Evolutionary conservation across 805 yeast species (phyloP).

Genomic region (Lipomyces kockii): DNA sequence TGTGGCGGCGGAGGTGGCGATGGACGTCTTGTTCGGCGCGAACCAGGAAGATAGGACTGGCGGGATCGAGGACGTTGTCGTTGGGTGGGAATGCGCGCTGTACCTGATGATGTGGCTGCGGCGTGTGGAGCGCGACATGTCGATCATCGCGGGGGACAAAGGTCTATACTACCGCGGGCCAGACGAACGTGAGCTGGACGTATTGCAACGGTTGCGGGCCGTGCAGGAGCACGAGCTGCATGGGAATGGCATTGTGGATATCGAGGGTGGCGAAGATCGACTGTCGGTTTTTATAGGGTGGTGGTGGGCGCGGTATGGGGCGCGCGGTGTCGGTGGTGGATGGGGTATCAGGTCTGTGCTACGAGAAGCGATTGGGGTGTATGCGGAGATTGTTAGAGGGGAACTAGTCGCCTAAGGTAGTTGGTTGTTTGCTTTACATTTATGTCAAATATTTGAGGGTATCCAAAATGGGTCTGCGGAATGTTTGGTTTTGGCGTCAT

Average conservation of each 20-base stretch:
- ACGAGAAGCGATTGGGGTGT: conserved; percentile 22
- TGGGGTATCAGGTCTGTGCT: conserved; percentile 29
- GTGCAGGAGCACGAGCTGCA: conserved; percentile 16
- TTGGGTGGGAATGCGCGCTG: conserved; percentile 31
- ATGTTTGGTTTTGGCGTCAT: too few species aligned
- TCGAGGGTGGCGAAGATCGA: conserved; percentile 13
- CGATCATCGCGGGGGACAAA: conserved; percentile 8
- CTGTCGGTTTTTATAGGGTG: conserved; percentile 26
- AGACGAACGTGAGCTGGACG: conserved; percentile 29
- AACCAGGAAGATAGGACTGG: conserved; percentile 4
- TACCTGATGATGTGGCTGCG: conserved; percentile 31
- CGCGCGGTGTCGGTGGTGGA: conserved; percentile 20
- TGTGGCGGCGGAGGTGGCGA: conserved; percentile 30
- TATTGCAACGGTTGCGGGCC: conserved; percentile 20
- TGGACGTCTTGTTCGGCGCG: conserved; percentile 20
- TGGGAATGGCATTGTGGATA: neutral
- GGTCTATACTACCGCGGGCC: conserved; percentile 25
- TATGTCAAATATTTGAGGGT: too few species aligned
- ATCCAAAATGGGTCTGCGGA: too few species aligned
- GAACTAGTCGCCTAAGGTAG: conserved; percentile 9
- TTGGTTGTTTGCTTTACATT: too few species aligned
- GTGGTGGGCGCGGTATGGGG: conserved; percentile 31
- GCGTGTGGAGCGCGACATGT: conserved; percentile 30
- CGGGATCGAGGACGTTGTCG: conserved; percentile 28
- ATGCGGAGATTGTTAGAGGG: conserved; percentile 19